Percentiles rank a stretch among this genome's conserved stretches.
Conservation (phyloP, 257 asterid genomes). For the Paraleonurus japonicus region DNA sequence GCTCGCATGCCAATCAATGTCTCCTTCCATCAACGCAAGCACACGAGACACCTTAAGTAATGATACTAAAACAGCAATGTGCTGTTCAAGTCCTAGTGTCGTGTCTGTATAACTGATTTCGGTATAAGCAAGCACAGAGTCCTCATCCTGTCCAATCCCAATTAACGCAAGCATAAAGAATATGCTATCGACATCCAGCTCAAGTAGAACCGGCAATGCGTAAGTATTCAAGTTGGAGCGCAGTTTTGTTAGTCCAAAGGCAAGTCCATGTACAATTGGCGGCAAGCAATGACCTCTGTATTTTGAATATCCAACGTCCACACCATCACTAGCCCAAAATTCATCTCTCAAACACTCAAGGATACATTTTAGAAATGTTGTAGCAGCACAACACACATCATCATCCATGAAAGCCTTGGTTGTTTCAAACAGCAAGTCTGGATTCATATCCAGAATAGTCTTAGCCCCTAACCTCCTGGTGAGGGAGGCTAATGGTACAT, state of each 20-base stretch:
- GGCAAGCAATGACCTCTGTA: slow-evolving; percentile 74
- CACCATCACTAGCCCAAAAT: slow-evolving; percentile 81
- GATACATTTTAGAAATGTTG: slow-evolving; percentile 82
- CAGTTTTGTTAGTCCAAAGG: slow-evolving; percentile 73
- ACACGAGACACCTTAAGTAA: slow-evolving; percentile 84
- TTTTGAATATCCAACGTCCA: slow-evolving; percentile 61
- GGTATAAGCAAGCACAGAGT: slow-evolving; percentile 39
- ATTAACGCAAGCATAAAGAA: slow-evolving; percentile 79
- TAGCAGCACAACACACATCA: slow-evolving; percentile 91
- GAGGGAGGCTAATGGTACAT: slow-evolving; percentile 78
- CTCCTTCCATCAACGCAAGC: slow-evolving; percentile 91
- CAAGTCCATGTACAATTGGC: slow-evolving; percentile 75
- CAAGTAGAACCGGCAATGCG: slow-evolving; percentile 82
- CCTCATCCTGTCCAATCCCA: slow-evolving; percentile 53
- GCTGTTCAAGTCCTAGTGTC: slow-evolving; percentile 59
- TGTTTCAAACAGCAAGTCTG: slow-evolving; percentile 68
- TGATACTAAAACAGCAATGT: slow-evolving; percentile 77
- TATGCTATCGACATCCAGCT: slow-evolving; percentile 74
- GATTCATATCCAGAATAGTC: slow-evolving; percentile 64
- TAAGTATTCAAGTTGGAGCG: slow-evolving; percentile 89
- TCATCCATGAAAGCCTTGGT: slow-evolving; percentile 75
- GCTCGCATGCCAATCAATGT: slow-evolving; percentile 69
- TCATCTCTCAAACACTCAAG: slow-evolving; percentile 92
- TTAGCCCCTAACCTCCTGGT: slow-evolving; percentile 87
- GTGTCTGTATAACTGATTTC: slow-evolving; percentile 39